These are phyloP conservation scores for Xerophyta viscosa DNA, from an alignment of 106 monocot species.

Conservation along the genomic window DNA sequence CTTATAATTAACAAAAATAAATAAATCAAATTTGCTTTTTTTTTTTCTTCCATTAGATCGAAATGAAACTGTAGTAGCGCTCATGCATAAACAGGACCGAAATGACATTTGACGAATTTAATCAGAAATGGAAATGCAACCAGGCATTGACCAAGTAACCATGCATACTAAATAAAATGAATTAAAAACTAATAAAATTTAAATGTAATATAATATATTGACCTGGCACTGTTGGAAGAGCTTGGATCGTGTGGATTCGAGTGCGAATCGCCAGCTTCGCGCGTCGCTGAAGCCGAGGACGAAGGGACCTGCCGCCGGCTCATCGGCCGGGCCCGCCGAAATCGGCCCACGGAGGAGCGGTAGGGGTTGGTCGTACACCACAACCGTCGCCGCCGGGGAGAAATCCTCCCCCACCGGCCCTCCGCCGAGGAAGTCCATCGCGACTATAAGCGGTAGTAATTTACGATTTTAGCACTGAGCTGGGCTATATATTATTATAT, in stretches of 20 bases:
- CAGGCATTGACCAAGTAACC: neutral
- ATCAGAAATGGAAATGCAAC: no score
- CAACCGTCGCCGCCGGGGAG: constrained; percentile 58
- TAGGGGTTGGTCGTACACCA: constrained; percentile 60
- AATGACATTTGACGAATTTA: neutral
- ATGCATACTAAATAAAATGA: neutral
- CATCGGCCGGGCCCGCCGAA: constrained; percentile 29
- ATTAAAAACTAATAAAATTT: neutral
- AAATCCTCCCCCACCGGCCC: no score
- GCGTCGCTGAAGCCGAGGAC: constrained; percentile 71
- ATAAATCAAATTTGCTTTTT: neutral
- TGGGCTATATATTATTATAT: no score
- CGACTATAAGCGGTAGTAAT: no score
- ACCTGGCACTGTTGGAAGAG: constrained; percentile 78
- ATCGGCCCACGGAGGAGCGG: constrained; percentile 63
- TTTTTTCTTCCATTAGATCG: no score
- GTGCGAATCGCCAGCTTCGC: constrained; percentile 49
- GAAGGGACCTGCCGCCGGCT: constrained; percentile 42
- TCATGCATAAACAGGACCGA: neutral
- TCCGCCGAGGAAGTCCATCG: no score
- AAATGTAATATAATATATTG: no score
- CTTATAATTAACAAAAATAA: neutral
- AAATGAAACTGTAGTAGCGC: no score
- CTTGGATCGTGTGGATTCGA: constrained; percentile 43
- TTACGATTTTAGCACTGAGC: no score